Percentiles rank a stretch among this genome's conserved stretches.
Conservation (phyloP, 1,284 basidiomycete species). For the Malassezia sympodialis region DNA sequence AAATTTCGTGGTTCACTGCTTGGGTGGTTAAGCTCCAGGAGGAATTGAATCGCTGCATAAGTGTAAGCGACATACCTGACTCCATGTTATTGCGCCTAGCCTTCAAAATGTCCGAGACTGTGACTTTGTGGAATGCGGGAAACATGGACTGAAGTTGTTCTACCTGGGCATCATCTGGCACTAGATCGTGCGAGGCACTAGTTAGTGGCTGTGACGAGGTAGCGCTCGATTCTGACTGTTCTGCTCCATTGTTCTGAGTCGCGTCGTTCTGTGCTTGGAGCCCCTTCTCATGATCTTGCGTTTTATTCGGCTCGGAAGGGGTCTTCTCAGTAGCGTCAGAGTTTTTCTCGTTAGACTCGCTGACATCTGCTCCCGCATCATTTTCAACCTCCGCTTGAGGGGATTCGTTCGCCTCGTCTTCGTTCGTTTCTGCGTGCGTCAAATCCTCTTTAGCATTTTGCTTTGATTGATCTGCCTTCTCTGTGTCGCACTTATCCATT, state of each 20-base stretch:
- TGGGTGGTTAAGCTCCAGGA: conserved; percentile 9
- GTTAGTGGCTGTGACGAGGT: not conserved
- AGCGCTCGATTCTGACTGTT: not conserved
- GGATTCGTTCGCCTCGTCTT: not conserved
- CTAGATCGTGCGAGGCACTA: not conserved
- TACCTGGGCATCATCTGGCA: not conserved
- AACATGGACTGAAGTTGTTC: conserved; percentile 12
- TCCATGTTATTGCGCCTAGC: conserved; percentile 5
- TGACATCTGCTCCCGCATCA: not conserved
- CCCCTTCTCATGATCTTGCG: not conserved
- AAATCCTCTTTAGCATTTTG: not conserved
- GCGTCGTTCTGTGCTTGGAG: not conserved
- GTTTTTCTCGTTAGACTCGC: too few species aligned
- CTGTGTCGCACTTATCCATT: not conserved
- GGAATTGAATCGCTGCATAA: not conserved
- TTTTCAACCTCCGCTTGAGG: not conserved
- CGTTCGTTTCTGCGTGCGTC: not conserved
- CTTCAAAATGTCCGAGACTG: not conserved
- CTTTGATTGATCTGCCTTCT: not conserved
- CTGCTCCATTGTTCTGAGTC: not conserved
- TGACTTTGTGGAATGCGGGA: not conserved
- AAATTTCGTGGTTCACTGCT: not conserved
- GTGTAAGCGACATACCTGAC: conserved; percentile 3
- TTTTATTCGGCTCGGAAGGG: too few species aligned
- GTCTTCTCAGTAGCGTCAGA: too few species aligned